Percentiles rank a stretch among this genome's conserved stretches.
Evolutionary conservation across 2,329 filamentous ascomycete species (phyloP).

Genomic region (Aspergillus hortae): DNA sequence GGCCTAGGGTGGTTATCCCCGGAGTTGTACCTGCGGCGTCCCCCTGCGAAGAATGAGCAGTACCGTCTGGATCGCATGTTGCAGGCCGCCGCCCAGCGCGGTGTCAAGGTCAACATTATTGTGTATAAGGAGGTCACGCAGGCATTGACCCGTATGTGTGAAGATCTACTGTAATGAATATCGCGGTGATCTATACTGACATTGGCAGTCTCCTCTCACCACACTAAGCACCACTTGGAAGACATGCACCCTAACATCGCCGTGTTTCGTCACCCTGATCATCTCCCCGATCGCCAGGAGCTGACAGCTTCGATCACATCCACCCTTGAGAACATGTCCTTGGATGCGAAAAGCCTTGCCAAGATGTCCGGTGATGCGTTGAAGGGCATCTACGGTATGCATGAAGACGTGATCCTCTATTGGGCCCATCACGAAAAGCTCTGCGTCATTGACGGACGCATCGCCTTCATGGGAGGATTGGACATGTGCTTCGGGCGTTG

Average conservation of each 20-base stretch:
- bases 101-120: conserved; percentile 79
- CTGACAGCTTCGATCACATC: conserved; percentile 57
- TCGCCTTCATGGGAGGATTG: conserved; percentile 87
- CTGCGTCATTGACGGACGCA: conserved; percentile 71
- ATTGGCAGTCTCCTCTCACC: conserved; percentile 58
- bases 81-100: conserved; percentile 74
- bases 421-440: conserved; percentile 96
- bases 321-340: conserved; percentile 53
- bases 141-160: conserved; percentile 68
- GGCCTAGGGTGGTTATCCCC: conserved; percentile 71
- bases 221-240: conserved; percentile 78
- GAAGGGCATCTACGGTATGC: conserved; percentile 76
- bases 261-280: conserved; percentile 88
- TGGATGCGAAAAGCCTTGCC: conserved; percentile 54
- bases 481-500: conserved; percentile 86
- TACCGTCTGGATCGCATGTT: conserved; percentile 84
- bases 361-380: conserved; percentile 70
- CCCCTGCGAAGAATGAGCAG: conserved; percentile 74
- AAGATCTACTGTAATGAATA: neutral
- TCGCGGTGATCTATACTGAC: conserved; percentile 3
- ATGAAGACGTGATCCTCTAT: conserved; percentile 77
- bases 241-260: conserved; percentile 76
- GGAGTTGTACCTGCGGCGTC: conserved; percentile 79
- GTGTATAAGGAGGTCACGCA: conserved; percentile 90
- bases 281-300: conserved; percentile 69